A percentile compares a stretch with the other conserved stretches of the same genome.
Evolutionary conservation across 208 protist species (phyloP).

Genomic region (Acanthamoeba royreba): DNA sequence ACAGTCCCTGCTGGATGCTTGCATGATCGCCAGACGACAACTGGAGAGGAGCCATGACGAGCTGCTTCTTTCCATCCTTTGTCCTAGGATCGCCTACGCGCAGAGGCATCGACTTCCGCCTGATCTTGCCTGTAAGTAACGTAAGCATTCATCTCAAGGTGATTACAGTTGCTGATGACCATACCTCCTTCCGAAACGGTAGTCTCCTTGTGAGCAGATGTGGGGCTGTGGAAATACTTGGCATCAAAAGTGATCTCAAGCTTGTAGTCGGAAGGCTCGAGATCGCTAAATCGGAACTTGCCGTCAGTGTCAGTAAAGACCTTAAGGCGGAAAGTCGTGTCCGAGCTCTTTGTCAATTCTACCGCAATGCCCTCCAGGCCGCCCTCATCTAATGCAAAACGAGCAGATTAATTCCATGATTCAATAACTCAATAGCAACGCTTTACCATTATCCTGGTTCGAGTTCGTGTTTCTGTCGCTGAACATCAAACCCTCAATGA

Average conservation of each 20-base stretch:
- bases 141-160: no score
- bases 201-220: background rate
- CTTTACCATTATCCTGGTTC: background rate
- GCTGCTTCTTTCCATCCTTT: background rate
- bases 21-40: background rate
- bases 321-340: slow-evolving; percentile 13
- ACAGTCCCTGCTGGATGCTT: background rate
- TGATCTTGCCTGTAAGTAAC: background rate
- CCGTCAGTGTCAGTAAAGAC: background rate
- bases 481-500: background rate
- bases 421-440: no score
- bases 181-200: background rate
- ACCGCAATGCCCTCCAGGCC: background rate
- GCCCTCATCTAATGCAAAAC: background rate
- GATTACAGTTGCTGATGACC: no score
- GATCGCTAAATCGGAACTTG: background rate
- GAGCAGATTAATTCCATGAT: no score
- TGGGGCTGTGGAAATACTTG: background rate
- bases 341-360: background rate
- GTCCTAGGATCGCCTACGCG: background rate
- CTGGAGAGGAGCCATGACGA: background rate
- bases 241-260: background rate
- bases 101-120: background rate
- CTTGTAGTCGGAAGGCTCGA: background rate
- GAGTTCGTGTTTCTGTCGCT: background rate